A percentile compares a stretch with the other conserved stretches of the same genome.
phyloP scores from a whole-genome alignment of 148 eudicot genomes.

The Talinum fruticosum region DNA sequence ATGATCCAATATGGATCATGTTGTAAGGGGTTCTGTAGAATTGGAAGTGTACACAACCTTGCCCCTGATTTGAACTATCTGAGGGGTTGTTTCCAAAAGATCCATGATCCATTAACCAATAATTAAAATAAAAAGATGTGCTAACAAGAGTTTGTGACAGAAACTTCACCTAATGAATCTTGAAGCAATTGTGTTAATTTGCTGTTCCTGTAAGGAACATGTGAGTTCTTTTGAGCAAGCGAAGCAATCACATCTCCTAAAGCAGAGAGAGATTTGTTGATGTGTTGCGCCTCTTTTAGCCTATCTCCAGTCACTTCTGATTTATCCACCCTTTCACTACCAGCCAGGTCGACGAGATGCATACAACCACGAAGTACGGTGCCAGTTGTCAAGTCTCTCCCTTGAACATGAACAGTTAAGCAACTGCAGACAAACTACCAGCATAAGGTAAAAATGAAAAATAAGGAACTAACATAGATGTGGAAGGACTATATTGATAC shows the following conservation, averaged over 20 bases:
- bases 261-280: constrained; percentile 91
- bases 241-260: constrained; percentile 96
- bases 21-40: not conserved
- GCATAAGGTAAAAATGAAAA: constrained; percentile 11
- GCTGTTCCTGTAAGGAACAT: constrained; percentile 94
- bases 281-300: constrained; percentile 95
- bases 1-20: not conserved
- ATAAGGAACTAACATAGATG: not conserved
- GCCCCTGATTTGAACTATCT: not conserved
- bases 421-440: constrained; percentile 51
- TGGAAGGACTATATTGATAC: constrained; percentile 25
- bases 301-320: constrained; percentile 98
- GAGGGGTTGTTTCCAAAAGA: not conserved
- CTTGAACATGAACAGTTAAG: constrained; percentile 98
- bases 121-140: not conserved
- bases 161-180: constrained; percentile 82
- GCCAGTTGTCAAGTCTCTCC: constrained; percentile 88
- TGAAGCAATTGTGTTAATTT: constrained; percentile 94
- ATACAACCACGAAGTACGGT: constrained; percentile 83
- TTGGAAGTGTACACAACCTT: not conserved
- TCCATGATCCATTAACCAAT: not conserved
- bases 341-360: constrained; percentile 98
- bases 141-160: not conserved
- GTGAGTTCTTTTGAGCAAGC: constrained; percentile 90
- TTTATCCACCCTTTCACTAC: constrained; percentile 96